These are phyloP conservation scores for Leccinum rimulosum DNA, from an alignment of 768 basidiomycete species.

Conservation along the genomic window DNA sequence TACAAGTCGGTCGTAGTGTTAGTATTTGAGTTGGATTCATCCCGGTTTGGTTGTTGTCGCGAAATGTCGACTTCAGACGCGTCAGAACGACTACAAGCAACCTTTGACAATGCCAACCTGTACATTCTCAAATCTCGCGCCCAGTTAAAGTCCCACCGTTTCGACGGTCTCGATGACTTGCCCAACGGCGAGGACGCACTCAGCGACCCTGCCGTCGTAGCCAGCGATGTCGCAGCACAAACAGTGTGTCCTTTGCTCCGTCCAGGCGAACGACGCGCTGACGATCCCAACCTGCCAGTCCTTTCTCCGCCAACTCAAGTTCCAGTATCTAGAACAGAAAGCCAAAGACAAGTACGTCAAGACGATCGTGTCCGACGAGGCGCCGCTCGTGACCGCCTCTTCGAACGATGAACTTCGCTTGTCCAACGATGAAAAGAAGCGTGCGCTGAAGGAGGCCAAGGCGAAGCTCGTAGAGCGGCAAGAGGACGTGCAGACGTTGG, in stretches of 20 bases:
- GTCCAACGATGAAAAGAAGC: constrained; percentile 71
- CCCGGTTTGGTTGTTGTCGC: background rate
- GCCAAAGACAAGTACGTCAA: constrained; percentile 88
- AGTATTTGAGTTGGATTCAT: background rate
- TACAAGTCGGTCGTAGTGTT: constrained; percentile 8
- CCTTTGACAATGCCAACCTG: constrained; percentile 25
- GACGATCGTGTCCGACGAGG: constrained; percentile 84
- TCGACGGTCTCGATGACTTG: constrained; percentile 30
- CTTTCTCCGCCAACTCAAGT: constrained; percentile 80
- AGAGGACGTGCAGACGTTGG: constrained; percentile 57
- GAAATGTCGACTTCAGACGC: constrained; percentile 22
- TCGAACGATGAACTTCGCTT: constrained; percentile 65
- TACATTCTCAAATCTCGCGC: constrained; percentile 22
- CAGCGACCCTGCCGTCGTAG: constrained; percentile 55
- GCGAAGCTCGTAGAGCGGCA: constrained; percentile 57
- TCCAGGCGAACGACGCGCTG: background rate
- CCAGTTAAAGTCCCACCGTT: constrained; percentile 25
- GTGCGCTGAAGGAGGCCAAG: constrained; percentile 63
- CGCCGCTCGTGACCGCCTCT: constrained; percentile 75
- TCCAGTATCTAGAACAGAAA: constrained; percentile 86
- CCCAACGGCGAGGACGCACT: constrained; percentile 26
- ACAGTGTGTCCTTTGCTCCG: constrained; percentile 42
- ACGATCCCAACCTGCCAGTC: constrained; percentile 40
- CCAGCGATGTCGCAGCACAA: constrained; percentile 58
- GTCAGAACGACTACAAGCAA: constrained; percentile 26